Evolutionary conservation across 106 monocot species (phyloP).

Genomic region (Ottelia alismoides): DNA sequence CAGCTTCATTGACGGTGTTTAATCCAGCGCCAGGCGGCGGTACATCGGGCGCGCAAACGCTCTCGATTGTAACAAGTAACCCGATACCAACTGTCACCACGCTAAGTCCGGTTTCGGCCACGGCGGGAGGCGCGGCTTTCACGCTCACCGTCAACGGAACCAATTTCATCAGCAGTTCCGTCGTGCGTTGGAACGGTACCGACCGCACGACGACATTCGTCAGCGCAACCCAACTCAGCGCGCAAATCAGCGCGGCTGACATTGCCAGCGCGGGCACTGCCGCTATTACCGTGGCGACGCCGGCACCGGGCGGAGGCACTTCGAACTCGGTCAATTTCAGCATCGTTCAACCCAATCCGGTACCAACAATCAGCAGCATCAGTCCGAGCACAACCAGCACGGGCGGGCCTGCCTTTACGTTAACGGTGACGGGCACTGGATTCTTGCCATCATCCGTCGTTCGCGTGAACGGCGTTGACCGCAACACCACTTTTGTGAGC

Average conservation of each 20-base stretch:
- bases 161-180: neutral
- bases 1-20: neutral
- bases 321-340: neutral
- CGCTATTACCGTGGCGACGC: neutral
- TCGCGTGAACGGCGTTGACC: neutral
- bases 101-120: neutral
- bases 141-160: neutral
- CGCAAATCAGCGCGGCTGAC: neutral
- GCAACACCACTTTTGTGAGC: neutral
- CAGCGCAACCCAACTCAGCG: neutral
- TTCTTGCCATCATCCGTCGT: neutral
- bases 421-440: neutral
- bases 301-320: neutral
- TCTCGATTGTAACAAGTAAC: neutral
- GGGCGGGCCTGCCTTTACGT: neutral
- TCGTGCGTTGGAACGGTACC: neutral
- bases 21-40: neutral
- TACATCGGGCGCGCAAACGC: neutral
- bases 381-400: neutral
- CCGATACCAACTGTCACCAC: neutral
- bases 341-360: neutral
- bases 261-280: neutral
- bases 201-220: neutral
- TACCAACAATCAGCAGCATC: neutral
- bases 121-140: neutral